Conservation (phyloP, 2,329 filamentous ascomycete species). For the Ascocoryne sarcoides region DNA sequence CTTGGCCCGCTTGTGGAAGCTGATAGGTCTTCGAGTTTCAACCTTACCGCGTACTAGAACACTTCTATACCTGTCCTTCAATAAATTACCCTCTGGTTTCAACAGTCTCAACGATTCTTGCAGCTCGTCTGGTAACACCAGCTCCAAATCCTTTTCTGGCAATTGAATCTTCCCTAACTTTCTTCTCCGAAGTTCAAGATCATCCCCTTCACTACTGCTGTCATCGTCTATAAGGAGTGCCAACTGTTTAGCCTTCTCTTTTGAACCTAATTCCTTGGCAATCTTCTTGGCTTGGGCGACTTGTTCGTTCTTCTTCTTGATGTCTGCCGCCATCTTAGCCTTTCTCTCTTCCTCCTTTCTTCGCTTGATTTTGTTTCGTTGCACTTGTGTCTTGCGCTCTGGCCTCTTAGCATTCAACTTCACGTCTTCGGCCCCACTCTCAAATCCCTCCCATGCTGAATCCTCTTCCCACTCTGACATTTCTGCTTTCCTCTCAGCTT, state of each 20-base stretch:
- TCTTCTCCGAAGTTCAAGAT: constrained; percentile 57
- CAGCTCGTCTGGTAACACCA: constrained; percentile 75
- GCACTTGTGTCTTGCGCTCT: constrained; percentile 74
- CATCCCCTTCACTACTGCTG: constrained; percentile 47
- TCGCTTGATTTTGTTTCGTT: constrained; percentile 81
- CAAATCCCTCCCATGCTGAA: constrained; percentile 82
- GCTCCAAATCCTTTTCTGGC: constrained; percentile 70
- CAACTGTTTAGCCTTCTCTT: constrained; percentile 42
- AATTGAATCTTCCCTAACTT: constrained; percentile 66
- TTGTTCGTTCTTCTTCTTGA: constrained; percentile 66
- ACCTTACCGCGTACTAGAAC: constrained; percentile 83
- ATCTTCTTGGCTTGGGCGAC: constrained; percentile 63
- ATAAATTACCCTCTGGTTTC: constrained; percentile 90
- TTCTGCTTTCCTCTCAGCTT: constrained; percentile 57
- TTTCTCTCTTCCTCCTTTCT: constrained; percentile 79
- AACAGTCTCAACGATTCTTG: constrained; percentile 72
- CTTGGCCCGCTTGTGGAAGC: constrained; percentile 75
- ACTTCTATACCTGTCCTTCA: constrained; percentile 86
- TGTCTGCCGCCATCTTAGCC: constrained; percentile 65
- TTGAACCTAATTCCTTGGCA: constrained; percentile 51
- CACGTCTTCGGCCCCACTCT: constrained; percentile 70
- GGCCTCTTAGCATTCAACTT: constrained; percentile 61
- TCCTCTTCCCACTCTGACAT: constrained; percentile 74
- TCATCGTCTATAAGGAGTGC: constrained; percentile 40
- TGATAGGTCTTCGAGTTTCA: constrained; percentile 69